Base-by-base conservation (phyloP, 768 basidiomycete genomes). In the Podaxis rugospora region DNA sequence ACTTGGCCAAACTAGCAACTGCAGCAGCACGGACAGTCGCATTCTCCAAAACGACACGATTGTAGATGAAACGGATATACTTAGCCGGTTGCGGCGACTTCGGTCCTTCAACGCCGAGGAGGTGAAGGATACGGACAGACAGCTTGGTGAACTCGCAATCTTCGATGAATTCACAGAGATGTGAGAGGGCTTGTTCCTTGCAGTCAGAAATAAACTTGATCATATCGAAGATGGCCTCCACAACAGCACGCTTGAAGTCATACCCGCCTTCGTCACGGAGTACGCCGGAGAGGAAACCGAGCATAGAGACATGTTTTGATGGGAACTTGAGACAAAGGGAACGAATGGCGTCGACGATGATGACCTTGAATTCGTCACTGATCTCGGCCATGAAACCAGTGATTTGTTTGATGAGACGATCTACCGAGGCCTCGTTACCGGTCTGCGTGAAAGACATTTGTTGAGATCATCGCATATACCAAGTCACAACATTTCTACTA, bases 201-300 rank as follows among this genome's bases (percentile, higher is more conserved):
- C 90, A 92, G 55, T 98, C 96, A 49, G 80, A 78, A 68, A 99
- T 98, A 76, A 86, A 98, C 71, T 96, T 98, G 82, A 99, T 93
- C 97, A 99, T 99, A 74, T 99, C 97, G 71, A 99, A 98, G 71
- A 99, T 98, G 18, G 97, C 96, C 75, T 98, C 97, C 36, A 99
- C 97, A 51, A 98, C 93, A 5, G 97, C 93, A 50, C 95, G 93
- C 77, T 99, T 99, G 82, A 98, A 99, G 71, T 99, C 97, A 74
- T 98, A 98, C 4, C 97, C 97, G 59, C 97, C 97, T 75, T 99
- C 97, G 68, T 99, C 97, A 50, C 97, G 88, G 51, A 99, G 83
- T 27, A 98, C 93, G 57, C 96, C 94, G 49, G 94, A 95, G 35
- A 99, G 83, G 87, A 99, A 99, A 4, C 89, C 86, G 60, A 99